Evolutionary conservation across 2,329 filamentous ascomycete genomes (phyloP), one percentile per base, ranked within the genome.

Genomic region (Penicillium janthinellum): DNA sequence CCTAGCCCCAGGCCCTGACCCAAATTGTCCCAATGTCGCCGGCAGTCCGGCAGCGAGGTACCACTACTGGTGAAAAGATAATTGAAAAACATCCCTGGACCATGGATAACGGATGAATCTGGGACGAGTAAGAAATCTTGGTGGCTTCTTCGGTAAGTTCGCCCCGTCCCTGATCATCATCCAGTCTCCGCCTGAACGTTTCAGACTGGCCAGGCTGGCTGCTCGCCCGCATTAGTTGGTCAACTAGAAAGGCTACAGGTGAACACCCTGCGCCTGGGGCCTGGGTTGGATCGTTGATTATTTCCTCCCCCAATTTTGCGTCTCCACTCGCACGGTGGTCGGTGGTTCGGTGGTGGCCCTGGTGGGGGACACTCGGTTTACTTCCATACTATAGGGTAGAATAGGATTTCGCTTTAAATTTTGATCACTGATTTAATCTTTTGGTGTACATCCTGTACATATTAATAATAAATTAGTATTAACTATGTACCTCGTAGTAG

Each of bases 81-180:
- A 7, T 31, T 31, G 28, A 31, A 31, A 31, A 31, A 31, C 31
- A 10, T 31, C 31, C 31, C 6, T 31, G 31, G 31, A 31, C 31
- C 31, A 10, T 31, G 31, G 31, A 31, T 31, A 1, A 10, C 8
- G 8, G 31, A 31, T 31, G 31, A 31, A 17, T 11, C 7, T 39
- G 12, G 4, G 35, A 41, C 47, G 28, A 49, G 28, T 49, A 49
- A 49, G 28, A 56, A 52, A 35, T 42, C 54, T 53, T 41, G 47
- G 53, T 56, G 31, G 25, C 55, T 56, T 56, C 53, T 48, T 11
- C 45, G 58, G n/a, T 57, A 55, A 55, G 17, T 51, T 56, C 58
- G 42, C 45, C 28, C 48, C 44, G 59, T 54, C 60, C 60, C 59
- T 60, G 64, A 66, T 66, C 62, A 58, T 61, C 64, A 55, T 52